A percentile compares a stretch with the other conserved stretches of the same genome.
These are phyloP conservation scores for Trametes cingulata DNA, from an alignment of 768 basidiomycete genomes.

Conservation along the genomic window DNA sequence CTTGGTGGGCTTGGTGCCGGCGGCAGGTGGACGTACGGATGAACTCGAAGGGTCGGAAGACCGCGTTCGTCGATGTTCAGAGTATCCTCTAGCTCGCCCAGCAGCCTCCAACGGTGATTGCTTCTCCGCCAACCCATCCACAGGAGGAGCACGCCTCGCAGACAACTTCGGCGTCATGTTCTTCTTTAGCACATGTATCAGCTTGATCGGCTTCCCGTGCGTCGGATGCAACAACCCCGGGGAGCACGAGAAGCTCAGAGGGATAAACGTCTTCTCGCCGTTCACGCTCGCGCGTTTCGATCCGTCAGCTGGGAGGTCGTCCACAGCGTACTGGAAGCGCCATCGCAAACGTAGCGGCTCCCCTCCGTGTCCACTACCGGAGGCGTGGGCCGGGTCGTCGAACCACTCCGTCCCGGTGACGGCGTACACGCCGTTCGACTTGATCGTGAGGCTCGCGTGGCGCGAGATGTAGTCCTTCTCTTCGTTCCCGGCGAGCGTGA, in stretches of 20 bases:
- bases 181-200: conserved; percentile 76
- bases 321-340: conserved; percentile 81
- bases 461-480: conserved; percentile 74
- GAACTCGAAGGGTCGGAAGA: conserved; percentile 9
- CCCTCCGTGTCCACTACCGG: neutral
- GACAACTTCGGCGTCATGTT: conserved; percentile 63
- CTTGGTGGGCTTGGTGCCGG: neutral
- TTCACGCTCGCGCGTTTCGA: conserved; percentile 7
- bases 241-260: conserved; percentile 74
- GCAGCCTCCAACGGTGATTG: neutral
- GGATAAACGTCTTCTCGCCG: conserved; percentile 74
- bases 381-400: conserved; percentile 9
- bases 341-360: conserved; percentile 51
- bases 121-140: conserved; percentile 38
- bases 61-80: conserved; percentile 7
- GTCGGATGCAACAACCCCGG: conserved; percentile 61
- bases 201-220: conserved; percentile 58
- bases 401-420: conserved; percentile 65
- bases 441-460: conserved; percentile 70
- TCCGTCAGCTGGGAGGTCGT: conserved; percentile 49
- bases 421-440: conserved; percentile 72
- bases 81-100: neutral
- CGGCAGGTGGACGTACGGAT: neutral
- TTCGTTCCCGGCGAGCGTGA: conserved; percentile 68
- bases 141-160: conserved; percentile 39